phyloP scores from a whole-genome alignment of 768 basidiomycete species.

The Dioszegia hungarica region DNA sequence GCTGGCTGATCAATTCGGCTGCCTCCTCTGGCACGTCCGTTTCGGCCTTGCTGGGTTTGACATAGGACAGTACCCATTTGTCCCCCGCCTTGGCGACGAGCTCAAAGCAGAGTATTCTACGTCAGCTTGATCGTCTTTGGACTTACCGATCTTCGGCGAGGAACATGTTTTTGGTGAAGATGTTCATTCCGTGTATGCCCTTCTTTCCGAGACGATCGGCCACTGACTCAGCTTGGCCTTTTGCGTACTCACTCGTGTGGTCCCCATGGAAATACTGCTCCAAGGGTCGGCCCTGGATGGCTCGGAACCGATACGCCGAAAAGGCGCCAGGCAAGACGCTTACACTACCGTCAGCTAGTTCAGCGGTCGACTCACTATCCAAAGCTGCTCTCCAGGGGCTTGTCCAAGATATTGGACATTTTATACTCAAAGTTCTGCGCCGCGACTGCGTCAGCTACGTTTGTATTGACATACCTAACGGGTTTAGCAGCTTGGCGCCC shows the following conservation, averaged over 20 bases:
- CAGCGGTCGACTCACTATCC: slow-evolving; percentile 57
- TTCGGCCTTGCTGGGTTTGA: slow-evolving; percentile 93
- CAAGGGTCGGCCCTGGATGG: slow-evolving; percentile 77
- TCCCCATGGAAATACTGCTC: slow-evolving; percentile 59
- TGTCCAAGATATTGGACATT: slow-evolving; percentile 89
- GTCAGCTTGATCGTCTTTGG: neutral
- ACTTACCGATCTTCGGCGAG: slow-evolving; percentile 67
- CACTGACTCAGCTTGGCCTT: slow-evolving; percentile 47
- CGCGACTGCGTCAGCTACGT: slow-evolving; percentile 54
- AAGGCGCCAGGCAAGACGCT: slow-evolving; percentile 95
- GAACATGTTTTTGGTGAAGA: slow-evolving; percentile 85
- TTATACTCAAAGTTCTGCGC: slow-evolving; percentile 97
- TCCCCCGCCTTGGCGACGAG: slow-evolving; percentile 84
- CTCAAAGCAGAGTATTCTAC: slow-evolving; percentile 92
- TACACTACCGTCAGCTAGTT: slow-evolving; percentile 50
- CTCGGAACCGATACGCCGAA: slow-evolving; percentile 89
- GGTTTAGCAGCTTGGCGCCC: slow-evolving; percentile 84
- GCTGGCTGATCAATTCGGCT: slow-evolving; percentile 86
- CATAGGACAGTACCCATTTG: slow-evolving; percentile 82
- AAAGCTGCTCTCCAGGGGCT: slow-evolving; percentile 85
- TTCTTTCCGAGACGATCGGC: slow-evolving; percentile 87
- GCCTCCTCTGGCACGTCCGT: slow-evolving; percentile 85
- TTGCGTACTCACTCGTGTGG: slow-evolving; percentile 43
- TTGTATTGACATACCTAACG: slow-evolving; percentile 23
- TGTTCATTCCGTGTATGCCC: slow-evolving; percentile 90